Conservation (phyloP, 2,329 filamentous ascomycete genomes). For the Cladorrhinum sp. region DNA sequence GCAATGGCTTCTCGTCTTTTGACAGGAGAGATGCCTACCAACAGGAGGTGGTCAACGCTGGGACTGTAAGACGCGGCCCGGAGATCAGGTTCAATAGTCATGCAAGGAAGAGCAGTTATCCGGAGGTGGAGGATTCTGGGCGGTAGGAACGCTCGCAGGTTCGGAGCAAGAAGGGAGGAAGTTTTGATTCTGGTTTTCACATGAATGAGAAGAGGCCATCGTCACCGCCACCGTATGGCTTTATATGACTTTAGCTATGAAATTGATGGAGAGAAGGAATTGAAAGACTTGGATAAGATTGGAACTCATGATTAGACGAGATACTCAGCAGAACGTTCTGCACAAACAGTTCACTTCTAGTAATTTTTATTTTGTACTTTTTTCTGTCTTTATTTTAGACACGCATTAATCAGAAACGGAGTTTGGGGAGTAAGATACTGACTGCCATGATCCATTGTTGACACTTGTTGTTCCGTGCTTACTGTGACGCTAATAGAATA, state of each 20-base stretch:
- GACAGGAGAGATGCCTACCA: conserved; percentile 2
- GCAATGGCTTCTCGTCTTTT: conserved; percentile 2
- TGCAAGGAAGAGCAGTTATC: conserved; percentile 27
- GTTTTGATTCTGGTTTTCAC: neutral
- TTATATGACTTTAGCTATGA: neutral
- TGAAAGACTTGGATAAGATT: neutral
- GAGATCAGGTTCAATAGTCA: conserved; percentile 20
- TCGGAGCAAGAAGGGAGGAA: neutral
- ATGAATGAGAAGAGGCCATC: neutral
- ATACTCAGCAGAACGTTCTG: neutral
- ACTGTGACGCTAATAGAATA: neutral
- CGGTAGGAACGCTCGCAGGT: conserved; percentile 19
- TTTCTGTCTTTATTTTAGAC: neutral
- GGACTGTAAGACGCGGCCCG: conserved; percentile 21
- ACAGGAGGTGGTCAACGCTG: conserved; percentile 22
- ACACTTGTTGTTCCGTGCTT: neutral
- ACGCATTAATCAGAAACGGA: too few relatives aligned
- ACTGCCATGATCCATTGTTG: neutral
- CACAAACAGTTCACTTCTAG: neutral
- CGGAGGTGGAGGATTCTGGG: conserved; percentile 31
- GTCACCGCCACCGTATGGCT: neutral
- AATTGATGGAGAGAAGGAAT: neutral
- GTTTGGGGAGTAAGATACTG: too few relatives aligned
- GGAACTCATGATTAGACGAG: neutral
- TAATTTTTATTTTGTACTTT: neutral